Percentiles rank a stretch among this genome's conserved stretches.
Conservation (phyloP, 2,329 filamentous ascomycete genomes). For the Domatiomyces globalis region DNA sequence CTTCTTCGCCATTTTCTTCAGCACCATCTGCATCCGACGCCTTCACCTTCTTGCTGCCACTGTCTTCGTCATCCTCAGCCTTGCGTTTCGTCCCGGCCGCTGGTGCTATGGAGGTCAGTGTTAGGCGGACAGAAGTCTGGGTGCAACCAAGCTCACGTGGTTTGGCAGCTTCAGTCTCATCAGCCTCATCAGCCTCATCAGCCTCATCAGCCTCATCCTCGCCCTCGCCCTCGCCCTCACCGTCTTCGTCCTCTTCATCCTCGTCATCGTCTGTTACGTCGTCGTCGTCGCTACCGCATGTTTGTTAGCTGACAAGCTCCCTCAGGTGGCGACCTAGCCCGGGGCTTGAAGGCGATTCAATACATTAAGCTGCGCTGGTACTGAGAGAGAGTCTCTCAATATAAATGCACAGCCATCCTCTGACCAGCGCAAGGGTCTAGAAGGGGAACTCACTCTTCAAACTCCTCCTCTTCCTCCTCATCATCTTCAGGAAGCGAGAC, state of each 20-base stretch:
- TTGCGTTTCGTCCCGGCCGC: conserved; percentile 17
- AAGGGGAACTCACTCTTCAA: conserved; percentile 1
- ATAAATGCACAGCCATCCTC: background rate
- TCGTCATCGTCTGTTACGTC: conserved; percentile 21
- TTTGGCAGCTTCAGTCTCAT: background rate
- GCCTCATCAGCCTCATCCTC: conserved; percentile 12
- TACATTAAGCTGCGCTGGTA: background rate
- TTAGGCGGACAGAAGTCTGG: background rate
- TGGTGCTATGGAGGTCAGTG: background rate
- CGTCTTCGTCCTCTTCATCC: conserved; percentile 24
- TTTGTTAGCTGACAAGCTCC: background rate
- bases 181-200: background rate
- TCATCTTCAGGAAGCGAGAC: conserved; percentile 36
- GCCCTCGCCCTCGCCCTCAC: conserved; percentile 11
- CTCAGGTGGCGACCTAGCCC: background rate
- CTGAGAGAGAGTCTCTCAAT: too few relatives aligned
- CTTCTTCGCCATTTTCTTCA: conserved; percentile 12
- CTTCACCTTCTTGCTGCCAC: conserved; percentile 15
- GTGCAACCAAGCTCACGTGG: background rate
- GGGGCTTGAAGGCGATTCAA: background rate
- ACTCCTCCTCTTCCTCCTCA: conserved; percentile 37
- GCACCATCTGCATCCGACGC: conserved; percentile 6
- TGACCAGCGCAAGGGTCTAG: background rate
- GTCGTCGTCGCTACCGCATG: conserved; percentile 19
- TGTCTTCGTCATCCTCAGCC: conserved; percentile 13